Evolutionary conservation across 352 stramenopile species (phyloP), one percentile per base, ranked within the genome.

Genomic region (Phytophthora pini): DNA sequence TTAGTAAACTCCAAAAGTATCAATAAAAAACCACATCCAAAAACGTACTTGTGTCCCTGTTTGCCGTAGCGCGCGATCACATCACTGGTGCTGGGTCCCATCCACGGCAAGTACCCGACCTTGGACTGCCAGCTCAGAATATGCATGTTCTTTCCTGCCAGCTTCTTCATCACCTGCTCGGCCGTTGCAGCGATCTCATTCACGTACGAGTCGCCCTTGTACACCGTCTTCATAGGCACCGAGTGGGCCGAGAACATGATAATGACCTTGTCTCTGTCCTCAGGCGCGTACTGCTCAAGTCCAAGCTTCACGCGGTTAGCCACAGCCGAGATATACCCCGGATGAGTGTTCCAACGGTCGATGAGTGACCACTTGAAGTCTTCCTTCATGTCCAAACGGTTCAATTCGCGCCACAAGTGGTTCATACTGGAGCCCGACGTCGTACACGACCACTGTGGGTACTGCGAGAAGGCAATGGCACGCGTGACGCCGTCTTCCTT

Each of bases 401-500:
- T 76, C 4, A 95, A 60, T 46, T 95, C 85, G 7, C 89, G 76
- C 90, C 89, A 96, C 45, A 97, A 69, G 12, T 96, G 81, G 74
- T 96, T 96, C 70, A 99, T 89, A 57, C 92, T 99, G 20, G 92
- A 98, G 20, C 98, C 98, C 10, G 93, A 95, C 7, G 98, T 99
- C 34, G 95, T 98, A 75, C 98, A 99, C 31, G 89, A 98, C 80
- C 98, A 99, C 83, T 99, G 97, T 27, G 98, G 98, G 77, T 99
- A 99, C 65, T 92, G 58, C 26, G 98, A 98, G 49, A 99, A 90
- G 27, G 98, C 94, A 26, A 99, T 92, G n/a, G 98, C 82, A n/a
- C 92, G 89, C 53, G 98, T 93, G 13, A 99, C 92, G 32, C 87
- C 90, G 65, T 99, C 98, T 12, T 84, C 73, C 56, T 94, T 88